These are phyloP conservation scores for Quercus phellos DNA, from an alignment of 331 rosid genomes.

Conservation along the genomic window DNA sequence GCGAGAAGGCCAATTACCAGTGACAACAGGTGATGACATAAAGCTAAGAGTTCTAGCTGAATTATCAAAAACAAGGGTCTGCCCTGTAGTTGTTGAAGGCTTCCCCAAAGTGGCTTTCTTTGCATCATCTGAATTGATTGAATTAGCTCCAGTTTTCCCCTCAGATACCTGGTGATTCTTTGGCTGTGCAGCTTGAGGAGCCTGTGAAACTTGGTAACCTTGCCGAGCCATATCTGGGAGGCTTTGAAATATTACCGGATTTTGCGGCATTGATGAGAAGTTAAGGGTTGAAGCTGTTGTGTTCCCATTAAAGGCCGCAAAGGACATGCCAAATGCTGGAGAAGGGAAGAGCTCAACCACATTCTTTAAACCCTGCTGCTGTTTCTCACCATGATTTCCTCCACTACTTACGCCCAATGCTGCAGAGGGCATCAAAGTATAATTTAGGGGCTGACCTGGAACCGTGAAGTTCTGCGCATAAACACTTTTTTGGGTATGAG, in stretches of 20 bases:
- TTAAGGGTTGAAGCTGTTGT: conserved; percentile 45
- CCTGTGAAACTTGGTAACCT: conserved; percentile 42
- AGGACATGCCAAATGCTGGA: conserved; percentile 59
- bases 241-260: conserved; percentile 44
- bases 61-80: conserved; percentile 64
- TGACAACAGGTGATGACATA: conserved; percentile 30
- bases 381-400: conserved; percentile 41
- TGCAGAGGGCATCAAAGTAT: conserved; percentile 49
- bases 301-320: conserved; percentile 28
- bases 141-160: conserved; percentile 36
- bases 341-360: conserved; percentile 49
- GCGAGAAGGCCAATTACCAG: conserved; percentile 45
- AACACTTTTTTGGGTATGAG: conserved; percentile 37
- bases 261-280: conserved; percentile 55
- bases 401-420: conserved; percentile 32
- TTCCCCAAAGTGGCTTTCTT: conserved; percentile 43
- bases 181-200: conserved; percentile 39
- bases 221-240: conserved; percentile 43
- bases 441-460: conserved; percentile 58
- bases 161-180: conserved; percentile 38
- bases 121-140: conserved; percentile 37
- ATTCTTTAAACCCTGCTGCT: conserved; percentile 39
- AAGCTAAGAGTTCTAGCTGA: conserved; percentile 57
- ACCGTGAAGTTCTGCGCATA: conserved; percentile 44
- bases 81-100: conserved; percentile 34